Conservation (phyloP, 176 grass and related monocot genomes). For the Paspalum notatum region DNA sequence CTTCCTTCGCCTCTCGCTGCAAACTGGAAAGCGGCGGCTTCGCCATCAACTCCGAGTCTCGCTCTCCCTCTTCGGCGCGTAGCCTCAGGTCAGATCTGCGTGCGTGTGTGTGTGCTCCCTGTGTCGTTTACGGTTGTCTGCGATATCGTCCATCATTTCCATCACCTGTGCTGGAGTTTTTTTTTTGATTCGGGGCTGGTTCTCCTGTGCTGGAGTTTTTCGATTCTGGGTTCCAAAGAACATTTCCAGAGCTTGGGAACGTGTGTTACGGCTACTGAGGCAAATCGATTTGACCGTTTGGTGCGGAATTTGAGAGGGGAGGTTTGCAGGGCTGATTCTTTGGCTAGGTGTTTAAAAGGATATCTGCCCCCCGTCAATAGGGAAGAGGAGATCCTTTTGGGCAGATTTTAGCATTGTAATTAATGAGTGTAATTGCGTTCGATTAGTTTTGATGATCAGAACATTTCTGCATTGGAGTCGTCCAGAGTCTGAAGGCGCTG, state of each 20-base stretch:
- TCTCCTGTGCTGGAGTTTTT: not conserved
- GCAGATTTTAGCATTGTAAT: not conserved
- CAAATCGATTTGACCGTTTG: not conserved
- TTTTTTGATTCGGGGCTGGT: not conserved
- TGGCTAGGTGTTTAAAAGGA: not conserved
- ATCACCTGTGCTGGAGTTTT: not conserved
- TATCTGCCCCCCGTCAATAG: not conserved
- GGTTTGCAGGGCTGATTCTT: not conserved
- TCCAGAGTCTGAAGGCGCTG: not conserved
- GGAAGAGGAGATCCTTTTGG: not conserved
- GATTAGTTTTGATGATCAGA: not conserved
- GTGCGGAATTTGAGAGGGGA: not conserved
- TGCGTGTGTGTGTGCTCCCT: not conserved
- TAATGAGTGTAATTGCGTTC: not conserved
- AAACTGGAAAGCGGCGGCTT: not conserved
- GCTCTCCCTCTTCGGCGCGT: not conserved
- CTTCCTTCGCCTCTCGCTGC: not conserved
- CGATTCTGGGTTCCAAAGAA: not conserved
- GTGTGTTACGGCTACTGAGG: not conserved
- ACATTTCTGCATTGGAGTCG: not conserved
- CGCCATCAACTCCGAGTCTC: not conserved
- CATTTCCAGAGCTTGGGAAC: not conserved
- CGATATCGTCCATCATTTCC: not conserved
- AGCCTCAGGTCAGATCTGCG: conserved; percentile 26
- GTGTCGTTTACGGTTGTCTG: not conserved